phyloP scores from a whole-genome alignment of 495 filamentous ascomycete species.

The Hypoxylon rickii region DNA sequence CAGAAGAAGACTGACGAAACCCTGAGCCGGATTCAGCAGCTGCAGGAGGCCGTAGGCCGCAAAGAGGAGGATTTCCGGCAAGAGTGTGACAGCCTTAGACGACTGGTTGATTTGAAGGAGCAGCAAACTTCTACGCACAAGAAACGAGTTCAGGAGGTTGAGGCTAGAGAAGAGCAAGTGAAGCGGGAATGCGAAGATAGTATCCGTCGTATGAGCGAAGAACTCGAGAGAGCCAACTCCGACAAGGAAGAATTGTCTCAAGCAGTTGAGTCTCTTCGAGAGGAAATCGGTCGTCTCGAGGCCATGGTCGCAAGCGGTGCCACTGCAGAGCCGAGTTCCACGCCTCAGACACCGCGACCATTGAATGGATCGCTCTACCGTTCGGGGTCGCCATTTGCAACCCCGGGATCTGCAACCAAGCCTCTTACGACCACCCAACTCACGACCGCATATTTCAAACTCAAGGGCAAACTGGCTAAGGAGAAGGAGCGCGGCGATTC shows the following conservation, averaged over 20 bases:
- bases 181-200: conserved; percentile 82
- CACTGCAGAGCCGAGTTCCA: conserved; percentile 41
- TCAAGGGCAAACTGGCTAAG: conserved; percentile 57
- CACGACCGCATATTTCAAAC: conserved; percentile 57
- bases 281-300: conserved; percentile 67
- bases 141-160: conserved; percentile 79
- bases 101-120: conserved; percentile 83
- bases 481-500: conserved; percentile 73
- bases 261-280: conserved; percentile 71
- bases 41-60: conserved; percentile 79
- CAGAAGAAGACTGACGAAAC: conserved; percentile 85
- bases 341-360: conserved; percentile 63
- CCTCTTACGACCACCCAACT: conserved; percentile 54
- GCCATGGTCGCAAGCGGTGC: conserved; percentile 42
- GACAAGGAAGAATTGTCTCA: conserved; percentile 73
- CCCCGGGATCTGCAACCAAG: conserved; percentile 56
- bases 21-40: conserved; percentile 75
- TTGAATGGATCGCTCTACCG: conserved; percentile 55
- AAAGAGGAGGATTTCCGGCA: conserved; percentile 80
- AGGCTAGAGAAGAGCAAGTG: conserved; percentile 72
- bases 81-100: conserved; percentile 76
- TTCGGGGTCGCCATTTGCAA: conserved; percentile 55
- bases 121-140: conserved; percentile 81
- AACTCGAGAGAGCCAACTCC: conserved; percentile 65
- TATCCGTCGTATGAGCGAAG: conserved; percentile 74